A percentile compares a stretch with the other conserved stretches of the same genome.
phyloP scores from a whole-genome alignment of 164 flowering plant species.

The Magnolia kwangsiensis region DNA sequence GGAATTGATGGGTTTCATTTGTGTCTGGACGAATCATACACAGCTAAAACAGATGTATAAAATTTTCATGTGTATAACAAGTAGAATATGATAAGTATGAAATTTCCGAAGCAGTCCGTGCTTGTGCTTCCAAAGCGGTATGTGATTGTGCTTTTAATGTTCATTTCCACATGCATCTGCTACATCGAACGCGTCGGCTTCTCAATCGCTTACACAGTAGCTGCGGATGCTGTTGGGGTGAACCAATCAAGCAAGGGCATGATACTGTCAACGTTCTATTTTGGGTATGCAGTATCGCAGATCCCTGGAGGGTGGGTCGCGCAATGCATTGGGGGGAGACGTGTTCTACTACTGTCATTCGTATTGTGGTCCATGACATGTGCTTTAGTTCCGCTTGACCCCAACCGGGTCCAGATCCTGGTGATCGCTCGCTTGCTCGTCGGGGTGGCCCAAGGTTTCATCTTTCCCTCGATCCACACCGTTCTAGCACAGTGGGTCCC shows the following conservation, averaged over 20 bases:
- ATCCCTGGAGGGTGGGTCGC: conserved; percentile 96
- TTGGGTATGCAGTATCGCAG: conserved; percentile 88
- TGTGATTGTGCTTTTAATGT: conserved; percentile 70
- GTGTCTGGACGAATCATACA: neutral
- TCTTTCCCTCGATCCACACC: conserved; percentile 91
- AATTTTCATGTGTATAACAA: neutral
- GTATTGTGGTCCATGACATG: conserved; percentile 78
- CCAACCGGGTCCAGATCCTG: conserved; percentile 43
- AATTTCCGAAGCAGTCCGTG: conserved; percentile 58
- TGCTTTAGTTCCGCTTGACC: conserved; percentile 74
- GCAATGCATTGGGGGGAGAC: conserved; percentile 78
- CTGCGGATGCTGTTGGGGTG: conserved; percentile 82
- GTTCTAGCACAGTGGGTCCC: conserved; percentile 98
- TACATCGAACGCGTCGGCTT: conserved; percentile 90
- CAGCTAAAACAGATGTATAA: neutral
- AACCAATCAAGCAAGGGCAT: conserved; percentile 77
- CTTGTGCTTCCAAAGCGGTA: conserved; percentile 79
- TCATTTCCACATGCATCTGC: conserved; percentile 76
- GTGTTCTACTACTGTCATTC: conserved; percentile 78
- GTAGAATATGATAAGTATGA: conserved; percentile 11
- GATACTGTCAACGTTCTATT: conserved; percentile 79
- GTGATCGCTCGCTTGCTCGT: conserved; percentile 80
- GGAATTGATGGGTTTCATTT: neutral
- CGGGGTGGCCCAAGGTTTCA: conserved; percentile 96
- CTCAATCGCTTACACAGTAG: conserved; percentile 82